Evolutionary conservation across 2,329 filamentous ascomycete genomes (phyloP), one percentile per base, ranked within the genome.

Genomic region (Aspergillus piperis): DNA sequence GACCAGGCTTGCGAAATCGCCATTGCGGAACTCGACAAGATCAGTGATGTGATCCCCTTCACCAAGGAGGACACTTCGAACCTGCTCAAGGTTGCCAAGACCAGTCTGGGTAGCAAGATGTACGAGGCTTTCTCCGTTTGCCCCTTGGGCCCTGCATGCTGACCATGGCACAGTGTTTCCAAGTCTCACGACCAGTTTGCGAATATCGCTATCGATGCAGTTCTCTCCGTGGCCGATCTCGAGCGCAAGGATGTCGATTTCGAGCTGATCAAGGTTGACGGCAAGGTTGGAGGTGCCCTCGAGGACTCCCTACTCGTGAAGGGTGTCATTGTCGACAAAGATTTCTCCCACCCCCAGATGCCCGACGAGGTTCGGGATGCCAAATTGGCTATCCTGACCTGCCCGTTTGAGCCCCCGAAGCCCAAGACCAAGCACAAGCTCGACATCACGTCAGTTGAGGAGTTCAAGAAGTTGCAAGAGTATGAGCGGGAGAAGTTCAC

Each of bases 391-490:
- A 99, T 99, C 72, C 82, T 99, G 62, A 99, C 95, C 54, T 99
- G 95, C 77, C 92, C 95, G 3, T 99, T 99, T 75, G 95, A 99
- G 82, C 95, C 95, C 32, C 95, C 95, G 54, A 99, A 99, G 85
- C 95, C 95, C 68, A 99, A 99, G 87, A 99, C 95, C 51, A 99
- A 99, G 86, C 95, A 99, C 81, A 96, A 97, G 84, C 86, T 99
- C 63, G 95, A 99, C 74, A 99, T 99, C 74, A 95, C 92, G 59
- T 91, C 88, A 44, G 94, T 99, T 7, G 94, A 98, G 69, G 95
- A 99, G 81, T 99, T 96, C 84, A 97, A 96, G 84, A 95, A 96
- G 81, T 82, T 99, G 66, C 95, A 99, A 75, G 91, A 85, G 69
- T 99, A 99, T 81, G 95, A 99, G 81, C 89, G 89, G 71, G 90